phyloP scores from a whole-genome alignment of 371 early-diverging fungal genomes.

The Mucor ambiguus region DNA sequence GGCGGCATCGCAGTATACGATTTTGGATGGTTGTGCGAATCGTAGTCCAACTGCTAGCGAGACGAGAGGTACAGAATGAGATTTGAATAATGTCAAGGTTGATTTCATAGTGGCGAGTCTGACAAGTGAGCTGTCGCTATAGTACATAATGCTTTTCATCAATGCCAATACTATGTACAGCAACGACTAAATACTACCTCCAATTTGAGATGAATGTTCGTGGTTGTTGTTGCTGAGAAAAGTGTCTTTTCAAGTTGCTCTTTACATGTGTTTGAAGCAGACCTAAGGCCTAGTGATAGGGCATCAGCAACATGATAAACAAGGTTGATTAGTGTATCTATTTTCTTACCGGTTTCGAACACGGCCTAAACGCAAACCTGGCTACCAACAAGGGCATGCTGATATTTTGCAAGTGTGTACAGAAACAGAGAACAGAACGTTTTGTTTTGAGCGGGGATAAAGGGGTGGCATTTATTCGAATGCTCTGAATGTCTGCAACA shows the following conservation, averaged over 20 bases:
- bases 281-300: neutral
- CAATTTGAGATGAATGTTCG: neutral
- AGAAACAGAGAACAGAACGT: neutral
- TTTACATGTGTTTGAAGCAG: neutral
- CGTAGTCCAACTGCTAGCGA: slow-evolving; percentile 17
- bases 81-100: neutral
- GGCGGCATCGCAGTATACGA: slow-evolving; percentile 25
- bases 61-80: slow-evolving; percentile 8
- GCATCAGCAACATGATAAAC: neutral
- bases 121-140: neutral
- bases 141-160: neutral
- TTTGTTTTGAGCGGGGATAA: neutral
- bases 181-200: neutral
- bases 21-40: slow-evolving; percentile 3
- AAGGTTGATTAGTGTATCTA: too few relatives aligned
- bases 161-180: neutral
- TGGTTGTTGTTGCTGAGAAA: slow-evolving; percentile 4
- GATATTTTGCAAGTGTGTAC: neutral
- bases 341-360: slow-evolving; percentile 10
- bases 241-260: neutral
- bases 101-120: neutral
- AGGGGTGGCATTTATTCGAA: neutral
- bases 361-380: slow-evolving; percentile 20
- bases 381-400: slow-evolving; percentile 23
- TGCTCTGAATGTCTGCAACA: neutral